phyloP scores from a whole-genome alignment of 352 stramenopile species.

The Globisporangium okanoganense region DNA sequence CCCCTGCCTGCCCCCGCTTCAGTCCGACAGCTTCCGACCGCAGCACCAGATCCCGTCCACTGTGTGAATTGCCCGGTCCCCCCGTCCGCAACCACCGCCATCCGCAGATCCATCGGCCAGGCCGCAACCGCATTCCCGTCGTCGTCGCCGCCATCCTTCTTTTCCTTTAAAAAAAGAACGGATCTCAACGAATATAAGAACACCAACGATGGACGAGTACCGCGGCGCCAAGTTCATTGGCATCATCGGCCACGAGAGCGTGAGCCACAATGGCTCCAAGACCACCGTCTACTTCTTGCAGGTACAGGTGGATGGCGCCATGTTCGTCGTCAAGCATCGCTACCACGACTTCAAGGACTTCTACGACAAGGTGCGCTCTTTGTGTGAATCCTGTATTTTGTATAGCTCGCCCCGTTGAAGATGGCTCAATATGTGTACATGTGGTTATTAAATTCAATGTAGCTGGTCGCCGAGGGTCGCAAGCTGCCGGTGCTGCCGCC shows the following conservation, averaged over 20 bases:
- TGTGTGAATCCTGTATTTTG: background rate
- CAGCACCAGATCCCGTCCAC: background rate
- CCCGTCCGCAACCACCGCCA: background rate
- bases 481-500: slow-evolving; percentile 77
- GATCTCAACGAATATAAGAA: slow-evolving; percentile 3
- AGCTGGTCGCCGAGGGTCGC: slow-evolving; percentile 71
- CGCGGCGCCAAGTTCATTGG: slow-evolving; percentile 74
- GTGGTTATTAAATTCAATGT: slow-evolving; percentile 7
- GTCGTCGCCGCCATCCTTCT: too few species aligned
- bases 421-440: background rate
- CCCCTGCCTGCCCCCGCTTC: background rate
- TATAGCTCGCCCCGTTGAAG: background rate
- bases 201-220: slow-evolving; percentile 37
- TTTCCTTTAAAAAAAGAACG: background rate
- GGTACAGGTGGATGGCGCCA: slow-evolving; percentile 67
- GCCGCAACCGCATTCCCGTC: too few species aligned
- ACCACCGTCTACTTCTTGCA: slow-evolving; percentile 85
- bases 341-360: slow-evolving; percentile 90
- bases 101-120: background rate
- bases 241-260: slow-evolving; percentile 85
- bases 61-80: background rate
- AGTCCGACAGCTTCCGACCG: background rate
- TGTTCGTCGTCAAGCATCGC: slow-evolving; percentile 79
- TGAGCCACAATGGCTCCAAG: slow-evolving; percentile 86
- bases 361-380: slow-evolving; percentile 65